Conservation (phyloP, 1,284 basidiomycete species). For the Cryptococcus neoformans region DNA sequence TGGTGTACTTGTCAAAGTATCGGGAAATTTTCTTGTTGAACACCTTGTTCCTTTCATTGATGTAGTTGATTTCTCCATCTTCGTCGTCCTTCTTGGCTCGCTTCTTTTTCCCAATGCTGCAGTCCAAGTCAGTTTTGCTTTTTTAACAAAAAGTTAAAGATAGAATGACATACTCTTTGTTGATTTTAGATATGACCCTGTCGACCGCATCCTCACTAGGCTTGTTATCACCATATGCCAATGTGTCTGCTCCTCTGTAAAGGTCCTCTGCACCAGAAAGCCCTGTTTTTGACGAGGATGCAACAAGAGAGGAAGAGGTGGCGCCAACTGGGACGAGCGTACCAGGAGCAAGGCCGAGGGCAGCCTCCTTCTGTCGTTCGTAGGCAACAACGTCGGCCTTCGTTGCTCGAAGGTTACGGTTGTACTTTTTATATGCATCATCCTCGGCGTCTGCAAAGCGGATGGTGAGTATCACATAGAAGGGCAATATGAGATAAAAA, state of each 20-base stretch:
- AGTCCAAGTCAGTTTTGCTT: background rate
- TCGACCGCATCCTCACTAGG: conserved; percentile 94
- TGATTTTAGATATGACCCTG: conserved; percentile 84
- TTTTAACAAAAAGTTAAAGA: background rate
- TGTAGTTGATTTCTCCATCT: conserved; percentile 95
- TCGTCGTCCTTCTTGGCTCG: conserved; percentile 82
- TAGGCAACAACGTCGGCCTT: conserved; percentile 84
- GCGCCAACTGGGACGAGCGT: conserved; percentile 53
- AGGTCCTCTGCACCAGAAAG: conserved; percentile 67
- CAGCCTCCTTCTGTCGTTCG: conserved; percentile 79
- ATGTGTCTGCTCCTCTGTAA: conserved; percentile 84
- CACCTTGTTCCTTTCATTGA: conserved; percentile 97
- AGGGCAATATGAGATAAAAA: background rate
- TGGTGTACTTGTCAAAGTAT: conserved; percentile 96
- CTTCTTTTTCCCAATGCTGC: conserved; percentile 73
- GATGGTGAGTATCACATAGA: background rate
- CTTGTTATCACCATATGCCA: conserved; percentile 90
- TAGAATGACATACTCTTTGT: conserved; percentile 72
- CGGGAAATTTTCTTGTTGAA: conserved; percentile 99
- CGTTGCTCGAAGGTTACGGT: conserved; percentile 79
- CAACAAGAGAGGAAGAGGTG: conserved; percentile 36
- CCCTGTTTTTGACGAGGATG: conserved; percentile 26
- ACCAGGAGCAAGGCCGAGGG: conserved; percentile 67
- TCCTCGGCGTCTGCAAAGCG: conserved; percentile 72
- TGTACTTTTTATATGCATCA: conserved; percentile 81